These are phyloP conservation scores for Fomitiporia mediterranea DNA, from an alignment of 1,284 basidiomycete species.

Conservation along the genomic window DNA sequence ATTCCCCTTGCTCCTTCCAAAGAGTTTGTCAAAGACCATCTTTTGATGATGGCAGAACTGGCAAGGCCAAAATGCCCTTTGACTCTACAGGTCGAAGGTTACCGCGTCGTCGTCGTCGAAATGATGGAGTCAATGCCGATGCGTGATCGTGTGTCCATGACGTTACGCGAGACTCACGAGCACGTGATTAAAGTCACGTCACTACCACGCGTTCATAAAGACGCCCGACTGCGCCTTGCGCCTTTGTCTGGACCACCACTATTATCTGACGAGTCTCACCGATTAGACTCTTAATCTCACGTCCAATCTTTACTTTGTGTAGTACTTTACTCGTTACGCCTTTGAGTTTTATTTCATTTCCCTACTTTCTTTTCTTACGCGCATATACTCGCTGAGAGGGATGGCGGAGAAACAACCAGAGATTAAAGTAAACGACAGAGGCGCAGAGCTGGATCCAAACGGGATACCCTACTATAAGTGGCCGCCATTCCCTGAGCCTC, in stretches of 20 bases:
- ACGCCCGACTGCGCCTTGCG: not conserved
- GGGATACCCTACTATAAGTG: constrained; percentile 31
- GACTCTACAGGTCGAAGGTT: too few relatives aligned
- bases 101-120: not conserved
- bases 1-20: constrained; percentile 40
- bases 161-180: not conserved
- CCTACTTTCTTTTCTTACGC: not conserved
- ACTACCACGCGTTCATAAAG: not conserved
- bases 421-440: not conserved
- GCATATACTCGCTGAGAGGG: not conserved
- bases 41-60: too few relatives aligned
- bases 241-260: not conserved
- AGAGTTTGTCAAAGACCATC: constrained; percentile 53
- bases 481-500: constrained; percentile 57
- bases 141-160: constrained; percentile 1
- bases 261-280: not conserved
- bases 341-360: not conserved
- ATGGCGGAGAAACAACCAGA: not conserved
- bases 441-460: not conserved
- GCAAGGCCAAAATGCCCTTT: too few relatives aligned
- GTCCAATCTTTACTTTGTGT: not conserved
- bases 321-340: not conserved
- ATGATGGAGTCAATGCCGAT: not conserved
- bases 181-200: not conserved
- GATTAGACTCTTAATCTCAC: not conserved